Base-by-base conservation (phyloP, 2,329 filamentous ascomycete species). In the Aspergillus sp. region DNA sequence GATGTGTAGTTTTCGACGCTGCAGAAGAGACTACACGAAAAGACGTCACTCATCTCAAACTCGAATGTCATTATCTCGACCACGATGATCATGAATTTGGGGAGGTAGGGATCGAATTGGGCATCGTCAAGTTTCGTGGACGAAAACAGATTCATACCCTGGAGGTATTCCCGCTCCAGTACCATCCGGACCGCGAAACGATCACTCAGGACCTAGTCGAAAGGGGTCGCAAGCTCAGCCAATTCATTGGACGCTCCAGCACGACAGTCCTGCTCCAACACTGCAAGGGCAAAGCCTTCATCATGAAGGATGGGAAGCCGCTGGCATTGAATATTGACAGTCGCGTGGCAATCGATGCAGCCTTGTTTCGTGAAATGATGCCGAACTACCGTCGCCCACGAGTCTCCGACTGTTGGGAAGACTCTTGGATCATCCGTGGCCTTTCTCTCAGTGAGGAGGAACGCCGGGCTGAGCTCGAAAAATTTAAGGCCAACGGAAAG, bases 251-350 rank as follows among this genome's bases (percentile, higher is more conserved):
- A 48, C 10, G n/a, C 17, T 10, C 10, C 29, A 20, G 23, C 17
- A 20, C 25, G 17, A 16, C 9, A 7, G 57, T 55, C 17, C 55
- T 69, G 42, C 56, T 66, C 57, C 55, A 47, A 48, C 54, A 71
- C 45, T 74, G 60, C 56, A 59, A 64, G 53, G 65, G 69, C 38
- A 65, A 50, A 36, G 64, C 61, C 38, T 73, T 72, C 53, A 60
- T 66, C 47, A 65, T 69, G 44, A 54, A 65, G 11, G 64, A 67
- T 51, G 58, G 56, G 10, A 58, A 61, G 49, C 6, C 43, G 25
- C 34, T 61, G 32, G 54, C 51, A 57, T n/a, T 62, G 23, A 63
- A 58, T 6, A 61, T 65, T 31, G 50, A 63, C 38, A 60, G 58
- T 49, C 53, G 48, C 51, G 58, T 64, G 5, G 55, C 21, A 49